Conservation (phyloP, 75 land plant genomes). For the Cupressus sempervirens region DNA sequence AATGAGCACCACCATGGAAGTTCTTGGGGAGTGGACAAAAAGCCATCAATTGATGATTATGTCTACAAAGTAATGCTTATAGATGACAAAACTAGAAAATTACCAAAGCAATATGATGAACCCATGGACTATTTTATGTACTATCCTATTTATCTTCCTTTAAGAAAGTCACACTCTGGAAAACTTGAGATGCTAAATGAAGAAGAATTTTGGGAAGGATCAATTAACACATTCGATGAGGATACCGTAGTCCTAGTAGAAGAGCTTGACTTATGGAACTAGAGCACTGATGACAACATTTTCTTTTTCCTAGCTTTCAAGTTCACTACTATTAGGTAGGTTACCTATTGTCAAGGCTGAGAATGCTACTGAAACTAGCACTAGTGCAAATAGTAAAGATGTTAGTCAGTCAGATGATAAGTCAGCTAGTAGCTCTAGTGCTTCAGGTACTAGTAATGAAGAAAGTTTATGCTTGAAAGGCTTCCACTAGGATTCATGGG, state of each 20-base stretch:
- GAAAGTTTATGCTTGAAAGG: conserved; percentile 28
- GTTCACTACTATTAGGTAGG: conserved; percentile 42
- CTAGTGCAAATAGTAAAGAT: neutral
- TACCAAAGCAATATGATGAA: conserved; percentile 1
- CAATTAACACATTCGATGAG: conserved; percentile 36
- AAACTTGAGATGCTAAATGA: conserved; percentile 55
- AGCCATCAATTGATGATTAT: no score
- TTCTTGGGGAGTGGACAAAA: no score
- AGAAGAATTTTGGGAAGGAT: conserved; percentile 56
- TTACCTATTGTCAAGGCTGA: conserved; percentile 11
- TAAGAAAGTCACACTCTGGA: conserved; percentile 28
- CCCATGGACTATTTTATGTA: conserved; percentile 43
- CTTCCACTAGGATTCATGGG: conserved; percentile 70
- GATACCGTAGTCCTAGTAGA: conserved; percentile 38
- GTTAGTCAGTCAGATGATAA: neutral
- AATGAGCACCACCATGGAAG: no score
- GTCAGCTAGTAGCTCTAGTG: neutral
- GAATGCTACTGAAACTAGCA: neutral
- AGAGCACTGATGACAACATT: conserved; percentile 38
- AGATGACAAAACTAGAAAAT: conserved; percentile 6
- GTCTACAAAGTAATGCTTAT: neutral
- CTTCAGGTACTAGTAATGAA: conserved; percentile 14
- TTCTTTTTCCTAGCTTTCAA: conserved; percentile 76
- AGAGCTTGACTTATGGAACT: conserved; percentile 62
- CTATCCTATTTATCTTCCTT: conserved; percentile 49